Conservation (phyloP, 2,329 filamentous ascomycete genomes). For the Fusarium sp. region DNA sequence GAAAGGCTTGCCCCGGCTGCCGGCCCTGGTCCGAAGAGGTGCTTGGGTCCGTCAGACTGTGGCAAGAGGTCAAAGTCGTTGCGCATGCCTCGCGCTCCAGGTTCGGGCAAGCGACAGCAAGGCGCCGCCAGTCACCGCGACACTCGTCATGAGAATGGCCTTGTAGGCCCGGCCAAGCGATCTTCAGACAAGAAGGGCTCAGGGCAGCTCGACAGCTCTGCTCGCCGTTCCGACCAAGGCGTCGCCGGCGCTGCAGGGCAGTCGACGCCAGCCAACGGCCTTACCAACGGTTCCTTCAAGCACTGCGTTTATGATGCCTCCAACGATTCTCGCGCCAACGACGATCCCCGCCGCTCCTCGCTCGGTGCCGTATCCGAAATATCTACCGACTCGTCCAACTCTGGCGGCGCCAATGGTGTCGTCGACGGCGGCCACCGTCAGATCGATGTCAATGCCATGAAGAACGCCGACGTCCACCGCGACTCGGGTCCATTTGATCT, state of each 20-base stretch:
- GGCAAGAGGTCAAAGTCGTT: conserved; percentile 47
- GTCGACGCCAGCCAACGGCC: conserved; percentile 44
- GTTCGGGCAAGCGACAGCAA: conserved; percentile 71
- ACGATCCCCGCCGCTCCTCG: conserved; percentile 61
- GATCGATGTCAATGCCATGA: conserved; percentile 78
- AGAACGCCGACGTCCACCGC: conserved; percentile 75
- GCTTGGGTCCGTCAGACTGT: conserved; percentile 52
- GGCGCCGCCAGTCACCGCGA: conserved; percentile 74
- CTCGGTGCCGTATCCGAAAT: conserved; percentile 65
- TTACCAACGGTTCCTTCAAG: conserved; percentile 52
- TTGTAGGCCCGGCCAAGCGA: conserved; percentile 71
- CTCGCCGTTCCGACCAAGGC: conserved; percentile 49
- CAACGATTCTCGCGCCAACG: conserved; percentile 56
- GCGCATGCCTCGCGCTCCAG: conserved; percentile 72
- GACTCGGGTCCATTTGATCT: conserved; percentile 80
- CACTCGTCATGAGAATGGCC: conserved; percentile 86
- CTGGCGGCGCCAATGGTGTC: conserved; percentile 52
- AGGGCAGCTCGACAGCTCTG: conserved; percentile 56
- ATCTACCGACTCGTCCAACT: conserved; percentile 65
- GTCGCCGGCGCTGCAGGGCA: conserved; percentile 48
- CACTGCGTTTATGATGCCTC: conserved; percentile 49
- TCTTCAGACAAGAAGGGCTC: conserved; percentile 59
- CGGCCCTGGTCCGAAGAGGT: conserved; percentile 52
- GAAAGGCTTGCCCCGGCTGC: conserved; percentile 50
- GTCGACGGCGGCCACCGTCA: conserved; percentile 68